Evolutionary conservation across 345 rosid genomes (phyloP).

Genomic region (Triadica sebifera): DNA sequence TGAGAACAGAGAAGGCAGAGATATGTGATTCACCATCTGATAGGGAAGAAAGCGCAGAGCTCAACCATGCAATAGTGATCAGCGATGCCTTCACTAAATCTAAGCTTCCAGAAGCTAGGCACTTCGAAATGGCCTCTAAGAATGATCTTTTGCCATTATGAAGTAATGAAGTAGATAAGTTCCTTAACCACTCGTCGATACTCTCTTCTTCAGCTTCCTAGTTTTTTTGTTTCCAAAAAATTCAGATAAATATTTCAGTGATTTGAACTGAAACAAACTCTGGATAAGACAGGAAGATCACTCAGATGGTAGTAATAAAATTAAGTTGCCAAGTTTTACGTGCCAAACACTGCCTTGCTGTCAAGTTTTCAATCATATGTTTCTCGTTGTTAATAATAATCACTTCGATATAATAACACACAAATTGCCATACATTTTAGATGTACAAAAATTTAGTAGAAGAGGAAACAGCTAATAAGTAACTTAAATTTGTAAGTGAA

Average conservation of each 20-base stretch:
- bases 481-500: too few relatives aligned
- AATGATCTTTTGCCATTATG: slow-evolving; percentile 36
- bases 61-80: slow-evolving; percentile 49
- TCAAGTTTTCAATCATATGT: too few relatives aligned
- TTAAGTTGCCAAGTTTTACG: too few relatives aligned
- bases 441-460: too few relatives aligned
- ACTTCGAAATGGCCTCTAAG: slow-evolving; percentile 41
- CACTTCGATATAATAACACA: too few relatives aligned
- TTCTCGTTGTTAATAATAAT: too few relatives aligned
- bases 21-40: slow-evolving; percentile 34
- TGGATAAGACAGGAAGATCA: too few relatives aligned
- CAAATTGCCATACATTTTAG: too few relatives aligned
- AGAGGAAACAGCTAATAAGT: too few relatives aligned
- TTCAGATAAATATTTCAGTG: background rate
- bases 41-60: slow-evolving; percentile 39
- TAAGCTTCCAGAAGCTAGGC: slow-evolving; percentile 37
- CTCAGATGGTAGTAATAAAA: too few relatives aligned
- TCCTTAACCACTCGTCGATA: slow-evolving; percentile 37
- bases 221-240: background rate
- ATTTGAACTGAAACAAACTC: too few relatives aligned
- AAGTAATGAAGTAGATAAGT: slow-evolving; percentile 41
- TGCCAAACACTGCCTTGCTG: background rate
- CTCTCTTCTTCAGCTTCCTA: slow-evolving; percentile 46
- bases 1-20: slow-evolving; percentile 41
- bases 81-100: slow-evolving; percentile 41